Base-by-base conservation (phyloP, 2,329 filamentous ascomycete species). In the Colletotrichum neosansevieriae region DNA sequence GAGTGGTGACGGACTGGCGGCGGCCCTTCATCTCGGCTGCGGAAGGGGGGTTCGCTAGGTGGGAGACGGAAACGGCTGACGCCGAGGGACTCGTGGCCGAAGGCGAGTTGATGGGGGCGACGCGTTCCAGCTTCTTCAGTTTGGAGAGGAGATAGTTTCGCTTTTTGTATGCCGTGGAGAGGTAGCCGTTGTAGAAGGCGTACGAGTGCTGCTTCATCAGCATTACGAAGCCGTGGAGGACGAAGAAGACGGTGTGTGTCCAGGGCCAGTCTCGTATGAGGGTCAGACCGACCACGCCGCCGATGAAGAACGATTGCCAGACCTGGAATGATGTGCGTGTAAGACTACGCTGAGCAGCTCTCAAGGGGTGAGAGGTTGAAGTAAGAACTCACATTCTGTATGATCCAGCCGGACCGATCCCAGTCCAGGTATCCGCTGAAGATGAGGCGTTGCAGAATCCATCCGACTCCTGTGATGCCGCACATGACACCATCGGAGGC, bases 141-240 rank as follows among this genome's bases (percentile, higher is more conserved):
- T 82, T 84, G 4, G 72, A 75, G 10, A 81, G 75, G n/a, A 88
- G 76, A n/a, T 77, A 74, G 11, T 74, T 72, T 2, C 86, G 81
- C 63, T 81, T 82, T 66, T 86, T 84, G 74, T 89, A 88, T 3
- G 88, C 81, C 19, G 87, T 85, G 3, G 86, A 93, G 58, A 91
- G 81, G 70, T 94, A 87, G 6, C 92, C 92, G 73, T 94, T 94
- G 78, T 93, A 94, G 72, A 93, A 93, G 4, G 90, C 86, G 74
- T 93, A 94, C 17, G 89, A 91, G 76, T 94, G 92, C 78, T 94
- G 91, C 81, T 95, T 95, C 92, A 94, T 94, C 24, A 94, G 76
- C 84, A 94, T 91, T 3, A 92, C 88, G 63, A 94, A 80, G 13
- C 89, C 89, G 75, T 94, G 92, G 17, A 94, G 81, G 10, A 92